Conservation (phyloP, 2,329 filamentous ascomycete species). For the Immersiporthe knoxdaviesiana region DNA sequence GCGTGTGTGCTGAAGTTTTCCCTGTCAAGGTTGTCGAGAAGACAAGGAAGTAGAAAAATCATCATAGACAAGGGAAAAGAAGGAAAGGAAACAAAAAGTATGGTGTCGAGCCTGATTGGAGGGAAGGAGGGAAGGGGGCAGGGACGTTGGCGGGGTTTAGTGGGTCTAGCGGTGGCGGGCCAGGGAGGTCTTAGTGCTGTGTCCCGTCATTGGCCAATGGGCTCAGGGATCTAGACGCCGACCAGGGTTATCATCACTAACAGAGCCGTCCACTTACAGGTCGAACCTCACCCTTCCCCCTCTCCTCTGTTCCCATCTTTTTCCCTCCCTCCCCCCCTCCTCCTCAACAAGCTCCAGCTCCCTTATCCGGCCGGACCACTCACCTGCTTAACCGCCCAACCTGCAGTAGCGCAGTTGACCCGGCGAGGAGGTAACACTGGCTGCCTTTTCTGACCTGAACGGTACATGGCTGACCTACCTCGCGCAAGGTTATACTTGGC, state of each 20-base stretch:
- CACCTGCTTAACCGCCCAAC: conserved; percentile 46
- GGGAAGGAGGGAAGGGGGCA: background rate
- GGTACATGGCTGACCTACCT: background rate
- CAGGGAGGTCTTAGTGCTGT: conserved; percentile 32
- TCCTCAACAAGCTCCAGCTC: conserved; percentile 11
- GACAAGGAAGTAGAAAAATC: conserved; percentile 1
- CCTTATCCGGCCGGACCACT: conserved; percentile 32
- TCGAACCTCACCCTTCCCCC: conserved; percentile 8
- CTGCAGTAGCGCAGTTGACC: conserved; percentile 41
- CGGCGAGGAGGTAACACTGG: conserved; percentile 34
- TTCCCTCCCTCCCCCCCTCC: background rate
- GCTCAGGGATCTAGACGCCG: conserved; percentile 45
- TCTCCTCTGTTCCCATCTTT: too few species aligned
- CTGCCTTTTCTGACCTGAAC: conserved; percentile 29
- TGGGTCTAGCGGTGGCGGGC: background rate
- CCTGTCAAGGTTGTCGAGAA: background rate
- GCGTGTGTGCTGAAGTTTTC: background rate
- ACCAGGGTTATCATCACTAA: conserved; percentile 20
- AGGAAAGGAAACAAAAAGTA: conserved; percentile 1
- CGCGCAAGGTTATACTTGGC: background rate
- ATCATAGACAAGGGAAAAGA: background rate
- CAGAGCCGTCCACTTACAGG: conserved; percentile 20
- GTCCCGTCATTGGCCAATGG: conserved; percentile 39
- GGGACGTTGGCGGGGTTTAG: background rate
- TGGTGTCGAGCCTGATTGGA: conserved; percentile 13